Evolutionary conservation across 768 basidiomycete species (phyloP), one percentile per base, ranked within the genome.

Genomic region (Neoboletus brunneissimus): DNA sequence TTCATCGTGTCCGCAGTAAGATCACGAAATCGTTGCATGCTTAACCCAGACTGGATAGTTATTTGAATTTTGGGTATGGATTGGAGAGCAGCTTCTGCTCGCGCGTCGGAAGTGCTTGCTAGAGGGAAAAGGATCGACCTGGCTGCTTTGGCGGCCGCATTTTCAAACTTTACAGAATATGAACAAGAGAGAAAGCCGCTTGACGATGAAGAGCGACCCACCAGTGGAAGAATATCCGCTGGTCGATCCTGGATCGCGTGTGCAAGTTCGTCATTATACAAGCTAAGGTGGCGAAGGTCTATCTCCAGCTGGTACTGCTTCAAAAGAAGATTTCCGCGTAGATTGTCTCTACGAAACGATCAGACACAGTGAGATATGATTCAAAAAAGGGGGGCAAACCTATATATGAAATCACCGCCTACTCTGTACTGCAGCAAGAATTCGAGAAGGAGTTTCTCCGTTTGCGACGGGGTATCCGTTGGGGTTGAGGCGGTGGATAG

Each of bases 191-290:
- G n/a, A 5, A 18, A 22, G 22, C 2, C 3, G 20, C 20, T 18
- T 13, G 25, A 25, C 40, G 31, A 41, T 16, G 42, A 31, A 54
- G 38, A 15, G 13, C 22, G 31, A 75, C 85, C 59, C 56, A 97
- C 95, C 63, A 95, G 71, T 46, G 94, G 94, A 51, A 98, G 75
- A 38, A 94, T 81, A 60, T 98, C 97, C 6, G 88, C 86, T 18
- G 97, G 97, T 64, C 81, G 79, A 61, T 93, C 90, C 72, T 97
- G 93, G 53, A 98, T 86, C 22, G 85, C 84, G 70, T 95, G 91
- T 2, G 93, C 94, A 35, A 99, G 79, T 67, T 96, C 94, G 66
- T 98, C 95, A 63, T 97, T 94, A 77, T 88, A 98, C 29, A 94
- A 76, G 72, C 84, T 74, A 59, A 90, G 68, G 73, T 91, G 80